Evolutionary conservation across 805 yeast species (phyloP), one percentile per base, ranked within the genome.

Genomic region (Yarrowia sp.): DNA sequence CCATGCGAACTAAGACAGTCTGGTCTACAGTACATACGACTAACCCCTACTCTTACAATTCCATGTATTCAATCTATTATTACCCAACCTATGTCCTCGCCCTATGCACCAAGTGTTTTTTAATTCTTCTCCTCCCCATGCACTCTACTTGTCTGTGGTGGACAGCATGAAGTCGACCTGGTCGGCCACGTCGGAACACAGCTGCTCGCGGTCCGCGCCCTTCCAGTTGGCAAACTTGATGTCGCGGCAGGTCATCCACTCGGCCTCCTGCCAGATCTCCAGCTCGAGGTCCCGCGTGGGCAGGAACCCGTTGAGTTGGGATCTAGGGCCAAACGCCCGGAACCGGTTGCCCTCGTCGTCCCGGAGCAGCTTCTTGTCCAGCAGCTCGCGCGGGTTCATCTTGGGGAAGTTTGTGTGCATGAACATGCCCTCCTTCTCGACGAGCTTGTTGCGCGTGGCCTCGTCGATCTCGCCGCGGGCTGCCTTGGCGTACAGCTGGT

Each of bases 341-440:
- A 78, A 71, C 64, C 88, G 73, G 13, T 79, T 73, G 2, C 81
- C 82, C 8, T 76, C 75, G 24, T 73, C 76, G 42, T 75, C 73
- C 55, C 76, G 71, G 2, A 80, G 75, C 59, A 78, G 76, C 2
- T 76, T 77, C 4, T 76, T 78, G 64, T 27, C 38, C 19, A 66
- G 31, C 12, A 85, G 74, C 14, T 73, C 72, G 77, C 85, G 80
- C 1, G 90, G 89, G 68, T 86, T 83, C 63, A 85, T 72, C 69
- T 86, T 86, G 7, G 89, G 89, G 73, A 78, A 81, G 69, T 86
- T 85, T 33, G 88, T 83, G 69, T 86, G 90, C 56, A 85, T 80
- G 67, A 86, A 85, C 63, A 84, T 67, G 1, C 65, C 49, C n/a
- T 65, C 62, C 35, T 47, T 46, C 35, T 59, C 39, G n/a, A 64